Evolutionary conservation across 192 early-diverging fungal genomes (phyloP), one percentile per base, ranked within the genome.

Genomic region (Podila epigama): DNA sequence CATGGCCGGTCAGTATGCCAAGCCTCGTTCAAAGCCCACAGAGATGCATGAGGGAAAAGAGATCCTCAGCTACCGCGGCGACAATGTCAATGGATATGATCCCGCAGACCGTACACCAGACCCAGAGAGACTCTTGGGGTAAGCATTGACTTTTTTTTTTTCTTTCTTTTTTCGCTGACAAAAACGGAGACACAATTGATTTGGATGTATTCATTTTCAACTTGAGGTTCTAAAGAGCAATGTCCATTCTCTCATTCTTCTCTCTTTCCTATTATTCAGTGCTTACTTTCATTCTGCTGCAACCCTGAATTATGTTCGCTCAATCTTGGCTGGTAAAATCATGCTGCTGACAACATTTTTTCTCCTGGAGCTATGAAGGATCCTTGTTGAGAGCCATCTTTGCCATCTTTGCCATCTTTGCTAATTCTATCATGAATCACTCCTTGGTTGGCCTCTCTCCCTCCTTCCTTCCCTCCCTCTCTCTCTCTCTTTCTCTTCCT

Each of bases 1-100:
- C 60, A 98, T 99, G 95, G 96, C 94, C 20, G 97, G 97, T 3
- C 96, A 99, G 83, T 99, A 99, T 82, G 97, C 97, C 51, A 99
- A 99, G 86, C 97, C 97, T 15, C 89, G 97, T 54, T 96, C 94
- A 39, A 95, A 90, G 78, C 91, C 95, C 3, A 95, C 86, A 36
- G 97, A 99, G 70, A 90, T 89, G 58, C 82, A 93, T 39, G 84
- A 95, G 69, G 97, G 96, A 56, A 82, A 87, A 53, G 87, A 92
- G 60, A 92, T 97, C 65, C 66, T 85, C 53, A 93, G 96, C 35
- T 99, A 93, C 87, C 90, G 97, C 55, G 97, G 97, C 55, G 97
- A 98, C 85, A 98, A 97, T 83, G 94, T 99, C 53, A 99, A 99
- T 84, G 95, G 97, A 55, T 96, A 90, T 65, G 94, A 93, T 51